Conservation (phyloP, 768 basidiomycete genomes). For the Boletus subparvulus region DNA sequence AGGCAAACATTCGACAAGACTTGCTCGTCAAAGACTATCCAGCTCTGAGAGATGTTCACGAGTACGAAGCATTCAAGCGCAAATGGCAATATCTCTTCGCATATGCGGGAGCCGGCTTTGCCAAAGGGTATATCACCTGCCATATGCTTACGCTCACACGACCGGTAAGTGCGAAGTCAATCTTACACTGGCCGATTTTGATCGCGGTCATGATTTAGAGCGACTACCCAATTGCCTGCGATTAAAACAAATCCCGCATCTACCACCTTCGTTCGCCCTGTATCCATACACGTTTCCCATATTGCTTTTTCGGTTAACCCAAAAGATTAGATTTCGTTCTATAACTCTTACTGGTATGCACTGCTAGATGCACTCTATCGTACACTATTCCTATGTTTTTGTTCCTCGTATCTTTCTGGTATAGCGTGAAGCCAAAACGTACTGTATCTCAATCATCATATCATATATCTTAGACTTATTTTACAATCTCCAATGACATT, state of each 20-base stretch:
- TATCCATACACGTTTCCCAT: slow-evolving; percentile 17
- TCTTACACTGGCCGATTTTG: background rate
- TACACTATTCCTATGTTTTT: slow-evolving; percentile 16
- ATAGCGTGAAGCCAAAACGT: slow-evolving; percentile 19
- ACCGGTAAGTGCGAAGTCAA: slow-evolving; percentile 42
- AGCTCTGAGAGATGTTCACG: slow-evolving; percentile 49
- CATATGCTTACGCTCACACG: slow-evolving; percentile 79
- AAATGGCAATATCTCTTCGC: slow-evolving; percentile 86
- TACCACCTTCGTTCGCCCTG: slow-evolving; percentile 23
- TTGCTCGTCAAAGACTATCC: slow-evolving; percentile 60
- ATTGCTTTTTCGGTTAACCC: background rate
- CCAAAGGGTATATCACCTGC: slow-evolving; percentile 78
- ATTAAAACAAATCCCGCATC: slow-evolving; percentile 33
- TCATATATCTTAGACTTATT: slow-evolving; percentile 10
- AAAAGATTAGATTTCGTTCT: slow-evolving; percentile 25
- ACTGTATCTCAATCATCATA: slow-evolving; percentile 21
- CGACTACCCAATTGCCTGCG: slow-evolving; percentile 50
- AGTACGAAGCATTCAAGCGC: slow-evolving; percentile 70
- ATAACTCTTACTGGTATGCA: slow-evolving; percentile 1
- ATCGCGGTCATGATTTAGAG: slow-evolving; percentile 36
- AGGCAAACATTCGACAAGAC: slow-evolving; percentile 60
- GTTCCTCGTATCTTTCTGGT: slow-evolving; percentile 12
- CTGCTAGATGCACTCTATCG: slow-evolving; percentile 19
- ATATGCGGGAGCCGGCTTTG: slow-evolving; percentile 78
- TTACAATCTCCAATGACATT: slow-evolving; percentile 18